Evolutionary conservation across 1,284 basidiomycete genomes (phyloP).

Genomic region (Sporisorium reilianum): DNA sequence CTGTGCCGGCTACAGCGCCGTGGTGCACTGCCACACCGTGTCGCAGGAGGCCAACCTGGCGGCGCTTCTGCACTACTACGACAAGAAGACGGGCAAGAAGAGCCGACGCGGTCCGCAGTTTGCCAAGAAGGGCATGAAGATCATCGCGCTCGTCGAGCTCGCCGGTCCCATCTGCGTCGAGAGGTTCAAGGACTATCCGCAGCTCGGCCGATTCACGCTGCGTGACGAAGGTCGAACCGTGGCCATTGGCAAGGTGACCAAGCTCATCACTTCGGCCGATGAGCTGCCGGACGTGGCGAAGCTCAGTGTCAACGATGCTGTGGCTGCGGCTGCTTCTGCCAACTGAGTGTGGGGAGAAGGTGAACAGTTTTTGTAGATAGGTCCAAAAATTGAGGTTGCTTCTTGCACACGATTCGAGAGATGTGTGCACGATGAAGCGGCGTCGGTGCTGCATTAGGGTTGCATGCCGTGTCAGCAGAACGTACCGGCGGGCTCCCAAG

Average conservation of each 20-base stretch:
- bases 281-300: slow-evolving; percentile 60
- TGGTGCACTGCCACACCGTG: slow-evolving; percentile 67
- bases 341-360: slow-evolving; percentile 12
- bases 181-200: slow-evolving; percentile 67
- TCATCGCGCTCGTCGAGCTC: slow-evolving; percentile 67
- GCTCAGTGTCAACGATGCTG: slow-evolving; percentile 47
- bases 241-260: slow-evolving; percentile 68
- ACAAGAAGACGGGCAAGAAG: slow-evolving; percentile 70
- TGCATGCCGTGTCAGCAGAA: too few relatives aligned
- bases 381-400: neutral
- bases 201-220: slow-evolving; percentile 68
- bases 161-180: slow-evolving; percentile 65
- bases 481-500: too few relatives aligned
- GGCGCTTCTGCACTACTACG: slow-evolving; percentile 68
- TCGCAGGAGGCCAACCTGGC: slow-evolving; percentile 63
- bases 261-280: slow-evolving; percentile 56
- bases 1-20: slow-evolving; percentile 67
- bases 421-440: too few relatives aligned
- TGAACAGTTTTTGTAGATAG: slow-evolving; percentile 13
- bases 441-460: too few relatives aligned
- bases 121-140: slow-evolving; percentile 68
- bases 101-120: slow-evolving; percentile 66
- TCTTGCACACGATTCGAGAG: too few relatives aligned
- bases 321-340: slow-evolving; percentile 27
- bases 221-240: slow-evolving; percentile 68